Evolutionary conservation across 192 early-diverging fungal genomes (phyloP), one percentile per base, ranked within the genome.

Genomic region (Pilaira anomala): DNA sequence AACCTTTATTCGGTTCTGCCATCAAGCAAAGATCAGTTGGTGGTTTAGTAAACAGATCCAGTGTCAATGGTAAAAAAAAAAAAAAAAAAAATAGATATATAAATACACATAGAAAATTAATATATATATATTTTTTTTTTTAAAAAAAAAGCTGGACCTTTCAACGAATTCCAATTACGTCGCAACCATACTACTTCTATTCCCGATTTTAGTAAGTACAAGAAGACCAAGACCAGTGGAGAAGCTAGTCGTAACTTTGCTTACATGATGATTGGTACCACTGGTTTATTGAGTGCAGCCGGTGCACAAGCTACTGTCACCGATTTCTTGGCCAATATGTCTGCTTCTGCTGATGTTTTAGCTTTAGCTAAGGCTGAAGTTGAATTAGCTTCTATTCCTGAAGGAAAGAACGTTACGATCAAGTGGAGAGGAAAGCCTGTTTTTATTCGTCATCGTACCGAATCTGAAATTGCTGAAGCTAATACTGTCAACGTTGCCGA

Each of bases 371-470:
- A 95, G 87, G 92, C 94, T 25, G 96, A 98, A 79, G 90, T 98
- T 8, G 91, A 95, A 63, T 78, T 96, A 72, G 80, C 79, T 61
- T 78, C 90, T 50, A 94, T 98, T 70, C 96, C 96, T 2, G 90
- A 95, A 65, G 96, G 96, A 63, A 97, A 93, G 84, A 97, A 96
- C 60, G 90, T 97, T 48, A 91, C 92, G 28, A 80, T 98, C 79
- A 98, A 98, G 88, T 98, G 96, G 96, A 89, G 95, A 69, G 96
- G 96, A 78, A 98, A 98, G 87, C 96, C 96, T 44, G 87, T 98
- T 53, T 95, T 97, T 72, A 89, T 98, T 64, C 89, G 94, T 76
- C 96, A 98, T 82, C 87, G 96, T 66, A 98, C 96, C 26, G 79
- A 84, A 19, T 91, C 87, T 59, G 96, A 98, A 73, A 98, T 98